Percentiles rank a stretch among this genome's conserved stretches.
These are phyloP conservation scores for Coccomyxa sp. DNA, from an alignment of 139 green algal species.

Conservation along the genomic window DNA sequence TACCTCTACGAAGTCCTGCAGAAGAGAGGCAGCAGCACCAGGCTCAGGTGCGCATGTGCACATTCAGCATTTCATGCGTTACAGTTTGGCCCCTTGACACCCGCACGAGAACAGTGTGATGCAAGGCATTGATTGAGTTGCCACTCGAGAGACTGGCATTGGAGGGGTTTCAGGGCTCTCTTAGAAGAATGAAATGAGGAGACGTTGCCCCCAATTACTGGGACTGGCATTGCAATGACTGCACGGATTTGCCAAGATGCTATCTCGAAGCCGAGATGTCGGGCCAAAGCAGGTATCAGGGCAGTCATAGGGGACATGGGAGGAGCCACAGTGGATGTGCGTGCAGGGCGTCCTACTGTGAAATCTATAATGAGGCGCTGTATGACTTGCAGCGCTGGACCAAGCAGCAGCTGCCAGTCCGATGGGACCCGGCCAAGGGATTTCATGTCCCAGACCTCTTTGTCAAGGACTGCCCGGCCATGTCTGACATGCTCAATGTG, in stretches of 20 bases:
- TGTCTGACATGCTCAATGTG: conserved; percentile 40
- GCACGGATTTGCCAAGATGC: not conserved
- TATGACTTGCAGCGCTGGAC: conserved; percentile 71
- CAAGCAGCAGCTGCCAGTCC: conserved; percentile 58
- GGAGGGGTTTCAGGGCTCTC: not conserved
- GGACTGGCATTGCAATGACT: too few species aligned
- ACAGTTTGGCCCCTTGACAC: too few species aligned
- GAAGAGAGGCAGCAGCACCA: not conserved
- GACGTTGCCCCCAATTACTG: too few species aligned
- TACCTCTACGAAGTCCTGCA: conserved; percentile 66
- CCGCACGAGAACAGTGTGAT: too few species aligned
- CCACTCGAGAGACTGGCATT: not conserved
- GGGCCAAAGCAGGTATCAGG: too few species aligned
- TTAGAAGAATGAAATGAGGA: too few species aligned
- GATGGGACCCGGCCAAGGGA: conserved; percentile 67
- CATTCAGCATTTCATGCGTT: too few species aligned
- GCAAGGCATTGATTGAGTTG: not conserved
- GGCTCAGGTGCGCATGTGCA: not conserved
- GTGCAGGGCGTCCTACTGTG: conserved; percentile 62
- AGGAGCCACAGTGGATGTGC: not conserved
- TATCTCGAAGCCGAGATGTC: not conserved
- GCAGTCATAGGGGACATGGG: too few species aligned
- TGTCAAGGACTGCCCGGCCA: conserved; percentile 19
- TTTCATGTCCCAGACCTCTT: conserved; percentile 72
- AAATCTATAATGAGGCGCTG: conserved; percentile 90